A percentile compares a stretch with the other conserved stretches of the same genome.
These are phyloP conservation scores for Nannizziopsis barbatae DNA, from an alignment of 2,329 filamentous ascomycete species.

Conservation along the genomic window DNA sequence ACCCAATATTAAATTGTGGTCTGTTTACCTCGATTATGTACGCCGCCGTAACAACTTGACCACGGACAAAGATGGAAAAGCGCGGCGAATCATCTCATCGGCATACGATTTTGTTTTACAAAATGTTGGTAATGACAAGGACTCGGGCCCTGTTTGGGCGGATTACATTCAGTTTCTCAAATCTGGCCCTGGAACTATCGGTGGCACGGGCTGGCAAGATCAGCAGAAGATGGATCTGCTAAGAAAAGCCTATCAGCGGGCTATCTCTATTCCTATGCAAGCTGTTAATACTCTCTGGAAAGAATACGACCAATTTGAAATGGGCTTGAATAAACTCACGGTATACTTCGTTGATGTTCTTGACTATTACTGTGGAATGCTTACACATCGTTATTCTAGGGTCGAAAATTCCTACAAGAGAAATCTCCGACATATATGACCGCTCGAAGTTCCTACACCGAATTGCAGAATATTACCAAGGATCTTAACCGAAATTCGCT, in stretches of 20 bases:
- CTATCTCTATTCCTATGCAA: conserved; percentile 74
- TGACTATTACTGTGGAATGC: conserved; percentile 6
- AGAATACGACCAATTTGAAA: conserved; percentile 94
- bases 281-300: conserved; percentile 83
- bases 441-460: conserved; percentile 77
- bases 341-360: conserved; percentile 36
- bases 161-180: conserved; percentile 94
- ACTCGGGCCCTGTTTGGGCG: conserved; percentile 79
- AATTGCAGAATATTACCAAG: conserved; percentile 77
- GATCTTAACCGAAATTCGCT: conserved; percentile 66
- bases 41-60: conserved; percentile 80
- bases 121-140: conserved; percentile 81
- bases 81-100: conserved; percentile 67
- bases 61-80: conserved; percentile 62
- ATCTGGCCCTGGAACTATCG: conserved; percentile 71
- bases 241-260: conserved; percentile 83
- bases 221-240: conserved; percentile 95
- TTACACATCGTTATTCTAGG: conserved; percentile 40
- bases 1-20: conserved; percentile 79
- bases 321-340: conserved; percentile 82
- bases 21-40: conserved; percentile 88
- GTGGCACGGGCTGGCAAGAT: conserved; percentile 85
- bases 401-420: conserved; percentile 88
- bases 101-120: conserved; percentile 89
- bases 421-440: conserved; percentile 92